Percentiles rank a stretch among this genome's conserved stretches.
phyloP scores from a whole-genome alignment of 139 green algal species.

The Edaphochlamys debaryana region DNA sequence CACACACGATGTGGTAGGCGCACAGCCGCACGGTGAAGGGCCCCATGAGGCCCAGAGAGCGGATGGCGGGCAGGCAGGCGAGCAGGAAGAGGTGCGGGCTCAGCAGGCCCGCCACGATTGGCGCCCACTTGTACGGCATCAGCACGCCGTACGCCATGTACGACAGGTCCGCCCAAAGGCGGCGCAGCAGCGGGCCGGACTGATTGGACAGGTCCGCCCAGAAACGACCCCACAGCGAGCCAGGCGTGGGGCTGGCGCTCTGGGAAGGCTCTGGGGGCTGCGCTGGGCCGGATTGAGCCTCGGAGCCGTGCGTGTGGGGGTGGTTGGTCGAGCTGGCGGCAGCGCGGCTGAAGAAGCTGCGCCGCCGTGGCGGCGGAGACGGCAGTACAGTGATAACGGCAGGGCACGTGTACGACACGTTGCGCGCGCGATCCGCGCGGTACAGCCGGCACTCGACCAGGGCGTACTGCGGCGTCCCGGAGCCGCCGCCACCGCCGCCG shows the following conservation, averaged over 20 bases:
- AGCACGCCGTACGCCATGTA: conserved; percentile 9
- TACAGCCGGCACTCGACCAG: conserved; percentile 44
- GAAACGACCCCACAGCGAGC: too few relatives aligned
- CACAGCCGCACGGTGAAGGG: conserved; percentile 11
- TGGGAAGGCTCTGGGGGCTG: too few relatives aligned
- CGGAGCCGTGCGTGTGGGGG: background rate
- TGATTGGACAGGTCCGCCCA: too few relatives aligned
- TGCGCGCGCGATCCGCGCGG: conserved; percentile 27
- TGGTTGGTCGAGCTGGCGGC: too few relatives aligned
- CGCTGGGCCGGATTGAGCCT: too few relatives aligned
- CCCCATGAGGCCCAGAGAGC: conserved; percentile 22
- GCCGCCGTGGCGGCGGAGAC: background rate
- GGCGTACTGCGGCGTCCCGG: background rate
- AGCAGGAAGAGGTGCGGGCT: conserved; percentile 35
- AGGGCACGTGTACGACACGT: conserved; percentile 30
- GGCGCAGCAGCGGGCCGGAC: background rate
- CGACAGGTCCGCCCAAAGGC: background rate
- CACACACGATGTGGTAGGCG: conserved; percentile 29
- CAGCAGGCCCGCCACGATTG: conserved; percentile 27
- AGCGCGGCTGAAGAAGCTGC: background rate
- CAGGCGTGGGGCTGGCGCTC: too few relatives aligned
- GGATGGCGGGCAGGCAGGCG: conserved; percentile 23
- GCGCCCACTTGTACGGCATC: conserved; percentile 38
- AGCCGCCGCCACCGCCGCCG: too few relatives aligned
- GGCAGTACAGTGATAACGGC: conserved; percentile 32